Evolutionary conservation across 768 basidiomycete genomes (phyloP).

Genomic region (Lanmaoa pseudosensibilis): DNA sequence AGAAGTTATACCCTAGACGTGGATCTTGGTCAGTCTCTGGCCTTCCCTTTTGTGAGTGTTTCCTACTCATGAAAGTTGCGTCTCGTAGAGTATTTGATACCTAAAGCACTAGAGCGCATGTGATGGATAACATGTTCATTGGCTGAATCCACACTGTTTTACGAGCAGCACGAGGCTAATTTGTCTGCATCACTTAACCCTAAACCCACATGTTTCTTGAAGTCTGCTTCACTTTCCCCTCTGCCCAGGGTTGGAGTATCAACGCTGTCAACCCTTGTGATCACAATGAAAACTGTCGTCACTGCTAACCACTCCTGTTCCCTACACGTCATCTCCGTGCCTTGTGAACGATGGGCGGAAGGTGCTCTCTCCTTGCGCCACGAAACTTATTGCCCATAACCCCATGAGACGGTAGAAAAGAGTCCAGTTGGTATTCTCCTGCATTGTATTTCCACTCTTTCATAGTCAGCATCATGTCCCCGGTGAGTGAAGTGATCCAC

Average conservation of each 20-base stretch:
- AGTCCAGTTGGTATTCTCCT: constrained; percentile 2
- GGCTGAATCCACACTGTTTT: background rate
- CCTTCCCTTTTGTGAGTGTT: background rate
- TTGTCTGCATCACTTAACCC: constrained; percentile 23
- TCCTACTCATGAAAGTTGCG: constrained; percentile 4
- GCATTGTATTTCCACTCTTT: constrained; percentile 9
- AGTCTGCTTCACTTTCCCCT: constrained; percentile 23
- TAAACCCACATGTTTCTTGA: constrained; percentile 25
- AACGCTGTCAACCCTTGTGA: background rate
- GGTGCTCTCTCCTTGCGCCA: constrained; percentile 12
- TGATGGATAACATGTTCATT: constrained; percentile 1
- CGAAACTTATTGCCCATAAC: constrained; percentile 31
- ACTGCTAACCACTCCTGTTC: constrained; percentile 4
- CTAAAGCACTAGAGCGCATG: background rate
- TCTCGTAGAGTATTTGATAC: background rate
- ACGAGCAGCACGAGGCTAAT: constrained; percentile 13
- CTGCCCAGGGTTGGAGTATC: constrained; percentile 28
- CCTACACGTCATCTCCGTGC: constrained; percentile 12
- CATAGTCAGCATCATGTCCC: constrained; percentile 25
- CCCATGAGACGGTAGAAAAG: constrained; percentile 32
- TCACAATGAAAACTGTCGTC: constrained; percentile 4
- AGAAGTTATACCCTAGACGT: background rate
- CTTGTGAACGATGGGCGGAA: constrained; percentile 16
- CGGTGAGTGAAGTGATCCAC: constrained; percentile 23
- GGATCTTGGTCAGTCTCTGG: constrained; percentile 7